These are phyloP conservation scores for Coelastrella sp. DNA, from an alignment of 139 green algal species.

Conservation along the genomic window DNA sequence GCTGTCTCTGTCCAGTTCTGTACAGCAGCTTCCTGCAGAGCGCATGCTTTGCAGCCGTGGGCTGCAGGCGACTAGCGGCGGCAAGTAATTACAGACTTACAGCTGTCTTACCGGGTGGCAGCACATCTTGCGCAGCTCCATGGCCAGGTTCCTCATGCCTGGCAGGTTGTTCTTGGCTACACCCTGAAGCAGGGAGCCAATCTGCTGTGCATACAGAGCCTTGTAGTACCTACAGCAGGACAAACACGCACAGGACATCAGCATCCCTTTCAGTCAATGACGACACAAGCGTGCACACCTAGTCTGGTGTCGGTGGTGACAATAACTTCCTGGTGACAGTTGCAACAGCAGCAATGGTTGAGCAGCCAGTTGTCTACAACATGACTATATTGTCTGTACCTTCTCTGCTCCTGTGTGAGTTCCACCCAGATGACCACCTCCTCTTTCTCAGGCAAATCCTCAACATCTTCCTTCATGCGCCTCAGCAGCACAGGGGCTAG, in stretches of 20 bases:
- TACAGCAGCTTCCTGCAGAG: not conserved
- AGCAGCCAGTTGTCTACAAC: not conserved
- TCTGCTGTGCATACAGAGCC: slow-evolving; percentile 73
- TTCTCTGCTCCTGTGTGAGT: slow-evolving; percentile 87
- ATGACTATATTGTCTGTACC: not conserved
- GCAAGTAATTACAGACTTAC: not conserved
- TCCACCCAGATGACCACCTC: slow-evolving; percentile 93
- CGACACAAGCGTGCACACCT: no score
- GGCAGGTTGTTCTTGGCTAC: slow-evolving; percentile 75
- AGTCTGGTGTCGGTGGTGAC: no score
- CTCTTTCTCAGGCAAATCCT: slow-evolving; percentile 96
- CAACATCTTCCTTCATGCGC: slow-evolving; percentile 98
- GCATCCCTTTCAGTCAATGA: not conserved
- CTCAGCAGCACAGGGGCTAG: slow-evolving; percentile 92
- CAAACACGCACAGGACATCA: not conserved
- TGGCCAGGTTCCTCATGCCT: slow-evolving; percentile 89
- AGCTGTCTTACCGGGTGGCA: slow-evolving; percentile 85
- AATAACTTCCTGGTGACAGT: no score
- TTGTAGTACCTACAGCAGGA: slow-evolving; percentile 48
- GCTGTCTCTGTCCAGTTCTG: no score
- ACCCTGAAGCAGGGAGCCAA: slow-evolving; percentile 72
- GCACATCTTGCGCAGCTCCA: slow-evolving; percentile 98
- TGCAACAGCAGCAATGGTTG: no score
- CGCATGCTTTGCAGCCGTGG: no score
- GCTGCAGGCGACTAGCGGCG: no score